Evolutionary conservation across 495 filamentous ascomycete genomes (phyloP), one percentile per base, ranked within the genome.

Genomic region (Trichocladium antarcticum): DNA sequence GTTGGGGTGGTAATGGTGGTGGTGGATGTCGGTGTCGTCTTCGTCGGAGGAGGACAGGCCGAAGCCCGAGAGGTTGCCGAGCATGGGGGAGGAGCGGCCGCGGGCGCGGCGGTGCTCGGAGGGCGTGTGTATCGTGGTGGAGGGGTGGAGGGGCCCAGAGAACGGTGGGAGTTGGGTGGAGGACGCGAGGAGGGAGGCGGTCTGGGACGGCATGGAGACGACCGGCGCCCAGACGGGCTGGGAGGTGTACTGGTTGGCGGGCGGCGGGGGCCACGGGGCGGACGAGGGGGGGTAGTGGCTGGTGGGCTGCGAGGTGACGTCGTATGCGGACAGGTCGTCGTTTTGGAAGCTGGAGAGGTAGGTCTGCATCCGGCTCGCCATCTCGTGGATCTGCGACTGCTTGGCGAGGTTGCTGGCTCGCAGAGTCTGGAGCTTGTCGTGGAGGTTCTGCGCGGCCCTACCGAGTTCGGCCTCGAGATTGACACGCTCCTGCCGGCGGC

Each of bases 401-500:
- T 68, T 72, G 24, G 57, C 58, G n/a, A 61, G 53, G 39, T 72
- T 73, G 38, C 56, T 42, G 29, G 59, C 50, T 6, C 68, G 66
- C 2, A 65, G 44, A 14, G 57, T 51, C 39, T 60, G 62, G 41
- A 73, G 61, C 21, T 63, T 66, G 24, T 68, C 64, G 45, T 45
- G 53, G 40, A 71, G 50, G 15, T 68, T 54, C 49, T 63, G 66
- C 50, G 85, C 83, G 22, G 75, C 61, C 17, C 76, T 76, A 4
- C 68, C 65, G 17, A 82, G 75, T 29, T 89, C 83, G 45, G 80
- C 72, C 53, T 83, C 76, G 47, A 80, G 72, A 12, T 73, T 74
- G 42, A 78, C 77, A 49, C 82, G 81, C 56, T 84, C 81, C 15
- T 82, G 79, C 14, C 80, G 74, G 37, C 80, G 81, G 21, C 83